Evolutionary conservation across 2,329 filamentous ascomycete genomes (phyloP).

Genomic region (Colletotrichum shisoi): DNA sequence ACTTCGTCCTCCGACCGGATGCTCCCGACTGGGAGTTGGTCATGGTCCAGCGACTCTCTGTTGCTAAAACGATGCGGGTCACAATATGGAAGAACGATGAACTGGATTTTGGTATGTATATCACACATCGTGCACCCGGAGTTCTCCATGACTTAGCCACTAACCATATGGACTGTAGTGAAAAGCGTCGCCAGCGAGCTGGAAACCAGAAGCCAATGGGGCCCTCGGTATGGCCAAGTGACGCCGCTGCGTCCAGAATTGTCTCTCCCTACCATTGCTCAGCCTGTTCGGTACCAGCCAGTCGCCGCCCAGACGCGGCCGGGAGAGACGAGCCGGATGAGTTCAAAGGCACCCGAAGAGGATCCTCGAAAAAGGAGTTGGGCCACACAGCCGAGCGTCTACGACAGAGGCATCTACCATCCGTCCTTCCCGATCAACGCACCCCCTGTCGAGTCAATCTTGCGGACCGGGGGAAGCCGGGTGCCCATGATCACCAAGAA

Average conservation of each 20-base stretch:
- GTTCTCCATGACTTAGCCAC: not conserved
- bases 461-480: constrained; percentile 47
- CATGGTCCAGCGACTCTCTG: constrained; percentile 43
- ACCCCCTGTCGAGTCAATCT: constrained; percentile 49
- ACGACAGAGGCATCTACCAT: constrained; percentile 43
- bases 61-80: constrained; percentile 41
- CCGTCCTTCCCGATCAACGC: constrained; percentile 50
- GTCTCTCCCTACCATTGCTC: constrained; percentile 9
- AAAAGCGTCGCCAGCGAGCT: not conserved
- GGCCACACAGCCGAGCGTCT: constrained; percentile 44
- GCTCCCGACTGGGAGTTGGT: constrained; percentile 44
- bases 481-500: constrained; percentile 51
- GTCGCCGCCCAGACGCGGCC: not conserved
- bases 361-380: constrained; percentile 41
- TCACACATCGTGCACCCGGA: too few relatives aligned
- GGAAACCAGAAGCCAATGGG: constrained; percentile 38
- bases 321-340: not conserved
- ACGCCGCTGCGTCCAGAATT: constrained; percentile 20
- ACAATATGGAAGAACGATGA: constrained; percentile 32
- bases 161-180: constrained; percentile 12
- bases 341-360: not conserved
- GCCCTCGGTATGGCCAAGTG: constrained; percentile 40
- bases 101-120: constrained; percentile 25
- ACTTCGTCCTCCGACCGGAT: constrained; percentile 39
- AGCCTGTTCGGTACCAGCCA: not conserved